Conservation (phyloP, 768 basidiomycete genomes). For the Imleria badia region DNA sequence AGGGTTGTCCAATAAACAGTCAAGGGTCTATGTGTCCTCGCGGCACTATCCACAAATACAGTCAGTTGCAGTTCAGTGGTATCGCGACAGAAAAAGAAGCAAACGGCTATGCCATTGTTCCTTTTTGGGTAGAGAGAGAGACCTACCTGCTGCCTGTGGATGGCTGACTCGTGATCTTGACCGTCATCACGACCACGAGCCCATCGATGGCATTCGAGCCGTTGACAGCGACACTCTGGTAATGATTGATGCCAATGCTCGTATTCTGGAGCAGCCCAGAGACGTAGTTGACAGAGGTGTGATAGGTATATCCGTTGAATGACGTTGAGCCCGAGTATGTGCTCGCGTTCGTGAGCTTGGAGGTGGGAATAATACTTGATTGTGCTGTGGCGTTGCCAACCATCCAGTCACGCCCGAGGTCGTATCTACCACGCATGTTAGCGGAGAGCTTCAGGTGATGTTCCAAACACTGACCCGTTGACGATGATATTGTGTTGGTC, state of each 20-base stretch:
- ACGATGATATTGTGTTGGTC: constrained; percentile 68
- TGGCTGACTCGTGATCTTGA: constrained; percentile 55
- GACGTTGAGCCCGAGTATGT: constrained; percentile 65
- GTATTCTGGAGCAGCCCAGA: constrained; percentile 70
- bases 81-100: not conserved
- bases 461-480: constrained; percentile 51
- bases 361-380: constrained; percentile 26
- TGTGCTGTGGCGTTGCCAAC: constrained; percentile 75
- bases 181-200: constrained; percentile 73
- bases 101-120: not conserved
- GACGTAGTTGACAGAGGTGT: constrained; percentile 65
- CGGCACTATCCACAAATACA: constrained; percentile 12
- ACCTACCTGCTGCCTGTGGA: constrained; percentile 25
- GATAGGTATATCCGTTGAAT: constrained; percentile 68
- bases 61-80: not conserved
- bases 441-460: not conserved
- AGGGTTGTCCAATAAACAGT: constrained; percentile 14
- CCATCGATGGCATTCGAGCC: constrained; percentile 76
- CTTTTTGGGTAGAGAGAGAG: not conserved
- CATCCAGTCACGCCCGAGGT: constrained; percentile 84
- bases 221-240: constrained; percentile 47
- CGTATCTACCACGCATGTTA: constrained; percentile 46
- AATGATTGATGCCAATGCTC: constrained; percentile 71
- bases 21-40: constrained; percentile 8
- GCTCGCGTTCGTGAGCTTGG: constrained; percentile 42